Conservation (phyloP, 2,329 filamentous ascomycete genomes). For the Pseudopithomyces maydicus region DNA sequence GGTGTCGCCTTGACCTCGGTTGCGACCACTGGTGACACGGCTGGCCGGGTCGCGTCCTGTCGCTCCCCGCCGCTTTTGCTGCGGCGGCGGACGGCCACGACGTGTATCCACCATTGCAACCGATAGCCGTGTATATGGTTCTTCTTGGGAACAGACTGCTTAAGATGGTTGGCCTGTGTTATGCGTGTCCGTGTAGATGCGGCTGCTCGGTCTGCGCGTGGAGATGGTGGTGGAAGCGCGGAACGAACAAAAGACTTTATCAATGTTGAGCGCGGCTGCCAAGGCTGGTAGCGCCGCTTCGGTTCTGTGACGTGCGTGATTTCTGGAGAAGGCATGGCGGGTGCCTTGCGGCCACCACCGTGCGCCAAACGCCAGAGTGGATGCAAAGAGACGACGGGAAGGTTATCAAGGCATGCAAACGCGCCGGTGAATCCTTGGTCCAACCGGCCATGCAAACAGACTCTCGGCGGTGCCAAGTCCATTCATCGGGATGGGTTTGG, state of each 20-base stretch:
- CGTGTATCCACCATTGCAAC: background rate
- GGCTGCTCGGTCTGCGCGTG: background rate
- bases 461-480: background rate
- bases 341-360: background rate
- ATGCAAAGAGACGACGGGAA: background rate
- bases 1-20: slow-evolving; percentile 28
- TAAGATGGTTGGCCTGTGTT: background rate
- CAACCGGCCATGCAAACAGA: background rate
- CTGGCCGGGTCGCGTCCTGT: background rate
- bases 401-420: background rate
- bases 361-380: background rate
- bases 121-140: background rate
- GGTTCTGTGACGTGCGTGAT: slow-evolving; percentile 1
- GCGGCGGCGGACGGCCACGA: background rate
- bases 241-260: background rate
- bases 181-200: background rate
- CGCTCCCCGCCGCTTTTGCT: background rate
- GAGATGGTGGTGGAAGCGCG: background rate
- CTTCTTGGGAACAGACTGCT: background rate
- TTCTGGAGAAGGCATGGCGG: background rate
- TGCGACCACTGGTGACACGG: slow-evolving; percentile 16
- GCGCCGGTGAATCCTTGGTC: background rate
- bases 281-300: background rate
- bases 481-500: background rate
- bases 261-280: background rate